phyloP scores from a whole-genome alignment of 805 yeast genomes.

The Suhomyces sp. region DNA sequence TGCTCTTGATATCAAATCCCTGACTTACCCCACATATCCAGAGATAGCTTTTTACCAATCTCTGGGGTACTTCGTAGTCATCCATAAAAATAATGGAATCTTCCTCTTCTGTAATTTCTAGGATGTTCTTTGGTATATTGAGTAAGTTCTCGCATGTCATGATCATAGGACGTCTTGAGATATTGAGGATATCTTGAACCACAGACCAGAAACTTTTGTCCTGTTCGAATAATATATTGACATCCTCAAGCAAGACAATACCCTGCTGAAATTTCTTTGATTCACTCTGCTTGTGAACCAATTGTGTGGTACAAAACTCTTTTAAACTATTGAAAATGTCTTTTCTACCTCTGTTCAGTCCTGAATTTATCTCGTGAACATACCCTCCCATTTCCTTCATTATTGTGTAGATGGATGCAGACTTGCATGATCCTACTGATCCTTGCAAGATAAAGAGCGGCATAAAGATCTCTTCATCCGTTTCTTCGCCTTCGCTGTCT shows the following conservation, averaged over 20 bases:
- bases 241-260: conserved; percentile 78
- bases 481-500: conserved; percentile 19
- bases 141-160: conserved; percentile 55
- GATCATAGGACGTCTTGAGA: conserved; percentile 67
- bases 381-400: conserved; percentile 62
- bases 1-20: conserved; percentile 31
- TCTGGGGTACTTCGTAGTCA: conserved; percentile 10
- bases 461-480: conserved; percentile 43
- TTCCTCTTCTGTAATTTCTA: conserved; percentile 45
- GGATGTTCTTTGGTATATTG: conserved; percentile 47
- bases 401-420: conserved; percentile 66
- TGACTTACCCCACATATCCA: conserved; percentile 37
- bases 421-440: conserved; percentile 72
- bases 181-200: conserved; percentile 55
- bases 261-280: conserved; percentile 49
- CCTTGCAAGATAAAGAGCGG: conserved; percentile 72
- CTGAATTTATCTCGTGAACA: conserved; percentile 77
- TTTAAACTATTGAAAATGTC: conserved; percentile 62
- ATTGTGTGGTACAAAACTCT: conserved; percentile 81
- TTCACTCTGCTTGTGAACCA: conserved; percentile 52
- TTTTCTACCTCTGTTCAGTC: conserved; percentile 69
- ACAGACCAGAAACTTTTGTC: conserved; percentile 83
- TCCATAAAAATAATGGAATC: conserved; percentile 36
- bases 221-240: conserved; percentile 71
- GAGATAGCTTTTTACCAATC: conserved; percentile 34